phyloP scores from a whole-genome alignment of 176 grass and related monocot genomes.

The Phoenix dactylifera region DNA sequence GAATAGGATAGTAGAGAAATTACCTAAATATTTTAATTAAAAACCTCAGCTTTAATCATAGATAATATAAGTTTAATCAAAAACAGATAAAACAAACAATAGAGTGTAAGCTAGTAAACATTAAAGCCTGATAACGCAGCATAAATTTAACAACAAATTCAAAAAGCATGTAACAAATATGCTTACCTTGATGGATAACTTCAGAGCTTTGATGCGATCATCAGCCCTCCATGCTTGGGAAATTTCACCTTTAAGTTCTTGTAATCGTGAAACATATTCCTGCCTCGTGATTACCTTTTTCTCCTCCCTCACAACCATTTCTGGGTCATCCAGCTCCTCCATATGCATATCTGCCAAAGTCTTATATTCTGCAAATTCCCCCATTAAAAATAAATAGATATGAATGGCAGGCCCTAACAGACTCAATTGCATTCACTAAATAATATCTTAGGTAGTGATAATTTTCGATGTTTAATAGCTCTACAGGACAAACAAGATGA shows the following conservation, averaged over 20 bases:
- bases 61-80: too few relatives aligned
- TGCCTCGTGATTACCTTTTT: slow-evolving; percentile 8
- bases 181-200: slow-evolving; percentile 14
- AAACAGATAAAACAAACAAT: too few relatives aligned
- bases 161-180: background rate
- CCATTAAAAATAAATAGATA: slow-evolving; percentile 3
- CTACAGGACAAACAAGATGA: background rate
- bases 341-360: slow-evolving; percentile 8
- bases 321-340: slow-evolving; percentile 10
- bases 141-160: too few relatives aligned
- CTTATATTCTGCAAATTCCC: background rate
- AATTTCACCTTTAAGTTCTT: slow-evolving; percentile 22
- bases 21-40: too few relatives aligned
- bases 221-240: slow-evolving; percentile 12
- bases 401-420: background rate
- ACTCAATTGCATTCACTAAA: background rate
- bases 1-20: too few relatives aligned
- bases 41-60: too few relatives aligned
- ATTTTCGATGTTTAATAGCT: background rate
- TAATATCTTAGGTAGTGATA: too few relatives aligned
- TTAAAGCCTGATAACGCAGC: too few relatives aligned
- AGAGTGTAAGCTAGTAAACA: too few relatives aligned
- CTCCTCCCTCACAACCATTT: slow-evolving; percentile 2
- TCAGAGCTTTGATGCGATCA: slow-evolving; percentile 14
- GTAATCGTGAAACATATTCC: slow-evolving; percentile 9